phyloP scores from a whole-genome alignment of 352 stramenopile genomes.

The Pythium coloratum region DNA sequence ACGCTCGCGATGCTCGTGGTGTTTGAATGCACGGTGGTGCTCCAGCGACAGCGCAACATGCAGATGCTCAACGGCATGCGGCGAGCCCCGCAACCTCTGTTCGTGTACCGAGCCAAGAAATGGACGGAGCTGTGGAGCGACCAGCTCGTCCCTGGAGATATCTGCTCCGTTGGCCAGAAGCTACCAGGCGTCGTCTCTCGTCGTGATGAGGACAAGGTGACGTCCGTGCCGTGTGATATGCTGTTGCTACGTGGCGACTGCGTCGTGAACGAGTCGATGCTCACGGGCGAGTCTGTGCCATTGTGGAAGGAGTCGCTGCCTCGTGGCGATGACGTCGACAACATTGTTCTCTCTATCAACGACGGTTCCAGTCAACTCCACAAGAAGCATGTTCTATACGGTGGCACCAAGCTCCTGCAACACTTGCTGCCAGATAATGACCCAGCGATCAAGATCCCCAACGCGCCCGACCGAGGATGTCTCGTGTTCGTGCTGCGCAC shows the following conservation, averaged over 20 bases:
- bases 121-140: slow-evolving; percentile 68
- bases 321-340: neutral
- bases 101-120: slow-evolving; percentile 74
- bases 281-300: slow-evolving; percentile 94
- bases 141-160: slow-evolving; percentile 81
- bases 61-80: slow-evolving; percentile 88
- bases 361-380: slow-evolving; percentile 35
- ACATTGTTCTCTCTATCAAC: slow-evolving; percentile 27
- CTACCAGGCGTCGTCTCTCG: slow-evolving; percentile 17
- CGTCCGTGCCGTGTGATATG: slow-evolving; percentile 86
- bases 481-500: slow-evolving; percentile 91
- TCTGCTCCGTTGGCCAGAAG: slow-evolving; percentile 76
- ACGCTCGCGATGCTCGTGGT: slow-evolving; percentile 94
- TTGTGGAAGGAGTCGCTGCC: slow-evolving; percentile 89
- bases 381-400: slow-evolving; percentile 78
- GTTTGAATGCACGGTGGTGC: slow-evolving; percentile 93
- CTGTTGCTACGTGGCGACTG: slow-evolving; percentile 89
- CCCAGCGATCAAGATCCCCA: slow-evolving; percentile 27
- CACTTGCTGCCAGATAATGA: slow-evolving; percentile 23
- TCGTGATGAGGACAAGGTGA: slow-evolving; percentile 23
- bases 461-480: slow-evolving; percentile 80
- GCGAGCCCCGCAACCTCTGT: slow-evolving; percentile 53
- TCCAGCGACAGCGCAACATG: slow-evolving; percentile 89
- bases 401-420: slow-evolving; percentile 61
- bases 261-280: slow-evolving; percentile 96